Base-by-base conservation (phyloP, 495 filamentous ascomycete genomes). In the Talaromyces trachyspermus region DNA sequence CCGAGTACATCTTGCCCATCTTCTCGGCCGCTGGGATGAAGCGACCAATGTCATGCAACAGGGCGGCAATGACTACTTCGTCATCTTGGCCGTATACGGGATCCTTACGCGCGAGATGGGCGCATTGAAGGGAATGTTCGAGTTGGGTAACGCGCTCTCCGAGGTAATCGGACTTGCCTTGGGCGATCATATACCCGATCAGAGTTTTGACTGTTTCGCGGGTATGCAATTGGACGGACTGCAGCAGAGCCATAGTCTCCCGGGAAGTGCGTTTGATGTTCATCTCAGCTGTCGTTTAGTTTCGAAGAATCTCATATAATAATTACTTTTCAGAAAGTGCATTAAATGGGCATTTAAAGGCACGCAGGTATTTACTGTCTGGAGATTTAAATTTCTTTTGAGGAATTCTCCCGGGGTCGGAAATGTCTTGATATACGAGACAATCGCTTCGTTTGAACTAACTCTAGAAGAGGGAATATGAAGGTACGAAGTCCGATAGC, bases 31-130 rank as follows among this genome's bases (percentile, higher is more conserved):
- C 56, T 4, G 59, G 59, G 23, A 61, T 61, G 49, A 70, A 70
- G n/a, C 68, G 65, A 8, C 68, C 68, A 26, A 70, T 57, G 49
- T 70, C 68, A 45, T 71, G 69, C 5, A 71, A 52, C 19, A 72
- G 51, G 3, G 66, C 68, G 2, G 61, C 66, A 19, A 69, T 42
- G 15, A 68, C 54, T 8, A 62, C 62, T 32, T 64, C 65, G n/a
- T 53, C 48, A 36, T 68, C 64, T 9, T 50, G 29, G 1, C 48
- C 49, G 33, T 56, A 53, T 30, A 59, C 19, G 0, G 52, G 23
- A 12, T 56, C 57, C 26, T 55, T 24, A 3, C 48, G 20, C 4
- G 63, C 69, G 8, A 68, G 56, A 41, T 68, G 51, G 5, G 65
- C 69, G 25, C 63, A 66, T 57, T 70, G 69, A 10, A 72, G 55